Base-by-base conservation (phyloP, 371 early-diverging fungal species). In the Zychaea mexicana region DNA sequence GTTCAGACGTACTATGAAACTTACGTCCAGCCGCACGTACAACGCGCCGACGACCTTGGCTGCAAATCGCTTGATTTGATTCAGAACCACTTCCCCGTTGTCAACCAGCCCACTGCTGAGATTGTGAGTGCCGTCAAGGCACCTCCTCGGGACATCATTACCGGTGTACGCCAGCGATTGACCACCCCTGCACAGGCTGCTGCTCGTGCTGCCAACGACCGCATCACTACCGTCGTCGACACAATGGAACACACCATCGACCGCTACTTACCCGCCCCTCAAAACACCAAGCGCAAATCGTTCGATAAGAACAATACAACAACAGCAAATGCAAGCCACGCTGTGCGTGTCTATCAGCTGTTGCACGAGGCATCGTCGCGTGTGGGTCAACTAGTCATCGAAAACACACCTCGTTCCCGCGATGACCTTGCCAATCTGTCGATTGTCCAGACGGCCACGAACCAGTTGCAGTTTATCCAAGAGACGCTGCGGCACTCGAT, bases 61-160 rank as follows among this genome's bases (percentile, higher is more conserved):
- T 80, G 83, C 47, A 73, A 81, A 56, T 89, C 91, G 0, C 75
- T 92, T 17, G 90, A 90, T 60, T 52, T 81, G 36, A 64, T 92
- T 38, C 87, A 91, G 61, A 52, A 64, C 2, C 79, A 76, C 32
- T 83, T 88, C 72, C 92, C 92, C 12, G 77, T 88, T 21, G 79
- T 91, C 45, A 78, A 66, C 31, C 67, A 85, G 68, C 90, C 88
- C 19, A 88, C 87, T 9, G 69, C 77, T 31, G 85, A 90, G 55
- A 80, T 90, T 33, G 78, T 88, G 27, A 67, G 76, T 38, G 70
- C 80, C 15, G 81, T 88, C 45, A 78, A 78, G 62, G 74, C 73
- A 66, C 70, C 70, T 32, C 64, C 67, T 26, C 62, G 52, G 3
- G 67, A 66, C 28, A 47, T 71, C 30, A 66, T 71, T 27, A 64